A percentile compares a stretch with the other conserved stretches of the same genome.
Evolutionary conservation across 495 filamentous ascomycete species (phyloP).

Genomic region (Cenococcum geophilum): DNA sequence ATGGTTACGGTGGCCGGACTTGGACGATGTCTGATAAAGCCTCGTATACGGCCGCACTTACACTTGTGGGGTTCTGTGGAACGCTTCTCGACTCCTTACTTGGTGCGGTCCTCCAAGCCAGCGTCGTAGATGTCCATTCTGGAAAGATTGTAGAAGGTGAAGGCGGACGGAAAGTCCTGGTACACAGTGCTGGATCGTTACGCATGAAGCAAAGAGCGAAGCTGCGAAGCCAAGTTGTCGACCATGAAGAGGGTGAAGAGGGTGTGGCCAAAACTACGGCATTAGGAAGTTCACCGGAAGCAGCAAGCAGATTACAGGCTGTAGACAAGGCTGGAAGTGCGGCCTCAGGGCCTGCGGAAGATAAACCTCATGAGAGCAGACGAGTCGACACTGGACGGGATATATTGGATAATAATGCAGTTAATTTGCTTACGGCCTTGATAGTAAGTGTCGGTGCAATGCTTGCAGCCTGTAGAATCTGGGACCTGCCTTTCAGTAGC

Average conservation of each 20-base stretch:
- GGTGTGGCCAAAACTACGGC: constrained; percentile 24
- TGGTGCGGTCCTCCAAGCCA: constrained; percentile 78
- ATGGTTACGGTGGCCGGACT: constrained; percentile 4
- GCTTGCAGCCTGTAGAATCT: constrained; percentile 38
- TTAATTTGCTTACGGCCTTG: constrained; percentile 85
- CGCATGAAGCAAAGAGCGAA: constrained; percentile 23
- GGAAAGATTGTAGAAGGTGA: constrained; percentile 87
- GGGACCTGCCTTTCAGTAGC: constrained; percentile 24
- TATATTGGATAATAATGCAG: constrained; percentile 84
- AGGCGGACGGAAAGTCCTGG: constrained; percentile 66
- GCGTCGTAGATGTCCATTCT: constrained; percentile 72
- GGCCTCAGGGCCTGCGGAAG: constrained; percentile 20
- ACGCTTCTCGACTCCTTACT: constrained; percentile 81
- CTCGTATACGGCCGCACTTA: constrained; percentile 44
- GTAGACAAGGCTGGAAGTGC: constrained; percentile 31
- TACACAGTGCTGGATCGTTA: constrained; percentile 22
- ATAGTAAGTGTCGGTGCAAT: constrained; percentile 77
- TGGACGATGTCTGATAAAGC: constrained; percentile 23
- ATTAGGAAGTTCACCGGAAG: constrained; percentile 34
- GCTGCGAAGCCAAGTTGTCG: constrained; percentile 15
- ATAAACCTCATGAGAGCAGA: constrained; percentile 55
- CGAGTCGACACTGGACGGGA: constrained; percentile 67
- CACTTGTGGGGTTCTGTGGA: constrained; percentile 66
- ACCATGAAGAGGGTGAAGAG: constrained; percentile 16
- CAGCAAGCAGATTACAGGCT: constrained; percentile 26